Evolutionary conservation across 208 protist species (phyloP).

Genomic region (Acanthamoeba castellanii): DNA sequence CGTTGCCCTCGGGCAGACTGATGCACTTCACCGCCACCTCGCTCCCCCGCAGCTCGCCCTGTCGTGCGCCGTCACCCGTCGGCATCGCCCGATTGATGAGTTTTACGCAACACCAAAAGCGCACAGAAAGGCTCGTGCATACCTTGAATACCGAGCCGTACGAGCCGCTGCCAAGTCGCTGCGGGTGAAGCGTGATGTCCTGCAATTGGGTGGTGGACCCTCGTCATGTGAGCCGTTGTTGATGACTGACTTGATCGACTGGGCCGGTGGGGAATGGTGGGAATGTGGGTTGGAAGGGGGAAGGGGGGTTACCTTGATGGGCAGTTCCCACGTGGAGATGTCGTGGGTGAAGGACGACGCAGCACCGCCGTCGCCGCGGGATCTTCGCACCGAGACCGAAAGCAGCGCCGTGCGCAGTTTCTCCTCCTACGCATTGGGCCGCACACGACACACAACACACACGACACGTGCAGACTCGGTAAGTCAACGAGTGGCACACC

Average conservation of each 20-base stretch:
- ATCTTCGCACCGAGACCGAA: not conserved
- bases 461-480: too few species aligned
- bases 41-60: conserved; percentile 46
- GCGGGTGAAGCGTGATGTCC: not conserved
- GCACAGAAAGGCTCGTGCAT: not conserved
- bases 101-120: not conserved
- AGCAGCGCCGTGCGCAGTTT: conserved; percentile 7
- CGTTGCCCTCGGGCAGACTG: not conserved
- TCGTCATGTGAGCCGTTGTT: too few species aligned
- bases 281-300: too few species aligned
- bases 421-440: not conserved
- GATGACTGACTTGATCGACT: too few species aligned
- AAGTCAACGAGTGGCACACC: too few species aligned
- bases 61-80: not conserved
- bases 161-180: conserved; percentile 24
- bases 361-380: not conserved
- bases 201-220: not conserved
- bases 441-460: not conserved
- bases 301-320: not conserved
- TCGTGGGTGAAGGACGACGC: not conserved
- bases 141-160: conserved; percentile 60
- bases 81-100: not conserved
- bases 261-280: too few species aligned
- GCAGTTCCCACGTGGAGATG: conserved; percentile 11
- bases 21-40: conserved; percentile 56